Conservation (phyloP, 140 eudicot species). For the Oenanthe javanica region DNA sequence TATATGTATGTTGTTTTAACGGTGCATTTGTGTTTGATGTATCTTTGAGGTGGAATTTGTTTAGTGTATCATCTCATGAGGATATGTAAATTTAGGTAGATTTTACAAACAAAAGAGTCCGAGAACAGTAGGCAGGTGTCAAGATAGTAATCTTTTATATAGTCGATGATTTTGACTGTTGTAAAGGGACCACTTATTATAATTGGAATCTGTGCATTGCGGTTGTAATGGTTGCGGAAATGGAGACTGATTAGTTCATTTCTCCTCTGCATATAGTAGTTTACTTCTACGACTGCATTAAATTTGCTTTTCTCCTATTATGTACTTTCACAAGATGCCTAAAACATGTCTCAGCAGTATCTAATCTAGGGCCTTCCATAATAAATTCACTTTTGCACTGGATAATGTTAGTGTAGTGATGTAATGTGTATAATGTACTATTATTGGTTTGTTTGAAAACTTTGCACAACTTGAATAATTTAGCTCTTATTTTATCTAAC, state of each 20-base stretch:
- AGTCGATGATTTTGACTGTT: too few species aligned
- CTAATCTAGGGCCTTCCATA: background rate
- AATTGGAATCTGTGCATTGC: constrained; percentile 76
- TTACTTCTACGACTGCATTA: background rate
- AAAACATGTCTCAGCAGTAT: background rate
- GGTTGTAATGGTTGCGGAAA: constrained; percentile 44
- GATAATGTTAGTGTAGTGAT: background rate
- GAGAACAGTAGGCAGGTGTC: too few species aligned
- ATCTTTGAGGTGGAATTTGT: too few species aligned
- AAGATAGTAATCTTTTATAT: too few species aligned
- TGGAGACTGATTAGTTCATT: constrained; percentile 10
- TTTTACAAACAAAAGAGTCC: too few species aligned
- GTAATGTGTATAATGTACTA: background rate
- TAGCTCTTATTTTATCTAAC: background rate
- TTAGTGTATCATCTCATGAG: too few species aligned
- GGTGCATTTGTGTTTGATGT: too few species aligned
- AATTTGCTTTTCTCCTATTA: background rate
- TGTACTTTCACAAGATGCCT: background rate
- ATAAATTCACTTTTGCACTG: background rate
- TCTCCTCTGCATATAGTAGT: background rate
- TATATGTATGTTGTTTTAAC: too few species aligned
- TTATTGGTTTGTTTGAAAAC: background rate
- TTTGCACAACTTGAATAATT: background rate
- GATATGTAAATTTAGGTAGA: too few species aligned
- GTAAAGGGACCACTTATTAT: too few species aligned